phyloP scores from a whole-genome alignment of 441 rosid species.

The Mallotus japonicus region DNA sequence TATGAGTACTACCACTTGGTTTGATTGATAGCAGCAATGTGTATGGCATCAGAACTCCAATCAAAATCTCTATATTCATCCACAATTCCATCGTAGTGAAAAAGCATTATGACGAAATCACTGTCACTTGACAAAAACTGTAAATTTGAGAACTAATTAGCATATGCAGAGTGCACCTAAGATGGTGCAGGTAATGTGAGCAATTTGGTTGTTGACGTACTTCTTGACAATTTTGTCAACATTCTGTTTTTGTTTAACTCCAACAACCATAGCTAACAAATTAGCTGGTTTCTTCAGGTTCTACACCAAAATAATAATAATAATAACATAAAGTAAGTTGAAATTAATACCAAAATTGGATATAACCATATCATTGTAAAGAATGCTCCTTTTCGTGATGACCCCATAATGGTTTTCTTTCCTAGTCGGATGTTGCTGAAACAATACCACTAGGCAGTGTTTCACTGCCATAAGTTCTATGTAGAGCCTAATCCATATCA shows the following conservation, averaged over 20 bases:
- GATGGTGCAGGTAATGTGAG: background rate
- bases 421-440: conserved; percentile 61
- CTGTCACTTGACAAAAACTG: conserved; percentile 60
- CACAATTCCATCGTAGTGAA: conserved; percentile 79
- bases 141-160: conserved; percentile 13
- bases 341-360: background rate
- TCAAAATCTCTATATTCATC: conserved; percentile 70
- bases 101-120: conserved; percentile 67
- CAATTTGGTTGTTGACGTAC: conserved; percentile 29
- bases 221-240: conserved; percentile 66
- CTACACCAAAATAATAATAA: conserved; percentile 14
- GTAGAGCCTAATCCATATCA: conserved; percentile 34
- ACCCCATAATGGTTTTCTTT: conserved; percentile 71
- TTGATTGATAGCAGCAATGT: conserved; percentile 67
- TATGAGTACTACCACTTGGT: conserved; percentile 63
- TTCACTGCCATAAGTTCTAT: conserved; percentile 49
- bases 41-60: conserved; percentile 71
- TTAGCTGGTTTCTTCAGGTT: conserved; percentile 39
- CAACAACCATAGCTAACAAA: conserved; percentile 78
- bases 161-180: background rate
- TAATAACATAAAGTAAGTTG: background rate
- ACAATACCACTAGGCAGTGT: conserved; percentile 70
- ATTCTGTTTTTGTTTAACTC: conserved; percentile 64
- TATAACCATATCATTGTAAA: background rate
- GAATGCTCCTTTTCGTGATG: conserved; percentile 33